Percentiles rank a stretch among this genome's conserved stretches.
These are phyloP conservation scores for Tylopilus cervinicoccineus DNA, from an alignment of 768 basidiomycete genomes.

Conservation along the genomic window DNA sequence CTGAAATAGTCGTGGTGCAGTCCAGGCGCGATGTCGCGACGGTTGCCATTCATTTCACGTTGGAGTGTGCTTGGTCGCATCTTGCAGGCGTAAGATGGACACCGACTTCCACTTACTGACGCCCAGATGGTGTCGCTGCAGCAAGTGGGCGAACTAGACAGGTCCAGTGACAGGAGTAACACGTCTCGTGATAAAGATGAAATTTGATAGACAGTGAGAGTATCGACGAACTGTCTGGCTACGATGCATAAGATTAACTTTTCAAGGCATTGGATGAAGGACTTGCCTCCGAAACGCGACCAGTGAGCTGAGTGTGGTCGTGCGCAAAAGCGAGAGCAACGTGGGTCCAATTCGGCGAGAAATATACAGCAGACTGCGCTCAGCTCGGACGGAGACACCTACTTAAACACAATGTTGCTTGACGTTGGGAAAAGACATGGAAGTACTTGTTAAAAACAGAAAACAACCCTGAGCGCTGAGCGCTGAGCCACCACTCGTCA, in stretches of 20 bases:
- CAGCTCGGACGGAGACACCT: neutral
- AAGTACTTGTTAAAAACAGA: slow-evolving; percentile 9
- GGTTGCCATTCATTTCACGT: neutral
- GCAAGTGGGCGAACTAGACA: neutral
- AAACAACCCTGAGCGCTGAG: neutral
- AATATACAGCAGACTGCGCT: neutral
- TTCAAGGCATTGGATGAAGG: neutral
- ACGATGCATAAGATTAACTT: neutral
- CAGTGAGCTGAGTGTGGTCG: neutral
- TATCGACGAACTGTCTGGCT: neutral
- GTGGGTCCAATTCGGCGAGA: neutral
- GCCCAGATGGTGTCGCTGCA: neutral
- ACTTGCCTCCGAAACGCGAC: neutral
- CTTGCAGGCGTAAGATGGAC: neutral
- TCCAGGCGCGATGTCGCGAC: neutral
- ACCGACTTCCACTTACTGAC: slow-evolving; percentile 3
- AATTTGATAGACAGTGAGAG: neutral
- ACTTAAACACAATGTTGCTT: neutral
- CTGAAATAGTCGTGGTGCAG: neutral
- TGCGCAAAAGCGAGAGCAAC: neutral
- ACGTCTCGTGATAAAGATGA: neutral
- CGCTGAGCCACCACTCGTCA: neutral
- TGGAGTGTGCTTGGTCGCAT: neutral
- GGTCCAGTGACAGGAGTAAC: neutral
- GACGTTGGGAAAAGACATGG: slow-evolving; percentile 3